phyloP scores from a whole-genome alignment of 176 grass and related monocot species.

The Aechmea fasciata region DNA sequence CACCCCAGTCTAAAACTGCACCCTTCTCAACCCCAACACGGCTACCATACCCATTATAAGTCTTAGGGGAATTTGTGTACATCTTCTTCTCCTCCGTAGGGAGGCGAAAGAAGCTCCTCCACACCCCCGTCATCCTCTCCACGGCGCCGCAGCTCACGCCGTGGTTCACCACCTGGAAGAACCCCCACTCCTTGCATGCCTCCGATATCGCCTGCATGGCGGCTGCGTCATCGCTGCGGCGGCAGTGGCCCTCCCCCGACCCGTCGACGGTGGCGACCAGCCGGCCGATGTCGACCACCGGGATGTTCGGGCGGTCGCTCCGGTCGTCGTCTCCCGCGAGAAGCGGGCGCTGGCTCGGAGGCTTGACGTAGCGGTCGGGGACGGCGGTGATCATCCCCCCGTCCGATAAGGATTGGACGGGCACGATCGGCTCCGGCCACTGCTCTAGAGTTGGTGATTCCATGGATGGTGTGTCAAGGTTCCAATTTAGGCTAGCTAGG shows the following conservation, averaged over 20 bases:
- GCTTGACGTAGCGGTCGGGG: slow-evolving; percentile 45
- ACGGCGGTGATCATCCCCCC: slow-evolving; percentile 21
- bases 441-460: background rate
- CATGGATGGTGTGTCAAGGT: slow-evolving; percentile 1
- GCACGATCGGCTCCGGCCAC: slow-evolving; percentile 58
- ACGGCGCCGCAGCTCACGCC: slow-evolving; percentile 24
- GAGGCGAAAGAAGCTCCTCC: slow-evolving; percentile 60
- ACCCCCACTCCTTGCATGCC: slow-evolving; percentile 60
- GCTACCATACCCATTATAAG: slow-evolving; percentile 73
- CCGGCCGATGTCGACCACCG: slow-evolving; percentile 40
- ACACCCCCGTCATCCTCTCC: slow-evolving; percentile 33
- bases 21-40: slow-evolving; percentile 68
- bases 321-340: background rate
- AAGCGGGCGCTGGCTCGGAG: slow-evolving; percentile 26
- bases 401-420: slow-evolving; percentile 41
- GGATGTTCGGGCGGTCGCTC: slow-evolving; percentile 15
- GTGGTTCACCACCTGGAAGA: slow-evolving; percentile 77
- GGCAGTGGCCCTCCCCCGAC: slow-evolving; percentile 1
- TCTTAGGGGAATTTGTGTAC: slow-evolving; percentile 44
- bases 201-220: slow-evolving; percentile 26
- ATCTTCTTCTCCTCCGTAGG: slow-evolving; percentile 37
- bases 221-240: background rate
- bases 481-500: background rate
- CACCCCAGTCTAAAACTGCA: slow-evolving; percentile 48
- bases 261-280: background rate